Conservation (phyloP, 257 asterid genomes). For the Nemophila menziesii region DNA sequence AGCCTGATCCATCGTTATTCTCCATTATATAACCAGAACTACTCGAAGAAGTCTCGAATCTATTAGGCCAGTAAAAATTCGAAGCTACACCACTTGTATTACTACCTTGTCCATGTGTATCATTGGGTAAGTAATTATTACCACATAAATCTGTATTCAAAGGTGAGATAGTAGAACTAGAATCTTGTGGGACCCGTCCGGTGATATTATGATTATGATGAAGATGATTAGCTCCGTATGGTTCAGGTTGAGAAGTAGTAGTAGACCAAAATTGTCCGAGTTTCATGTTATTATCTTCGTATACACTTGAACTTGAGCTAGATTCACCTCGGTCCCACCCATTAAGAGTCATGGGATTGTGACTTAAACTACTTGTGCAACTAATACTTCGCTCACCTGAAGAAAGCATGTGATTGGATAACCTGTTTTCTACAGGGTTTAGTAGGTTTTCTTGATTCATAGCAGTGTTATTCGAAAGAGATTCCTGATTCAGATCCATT, state of each 20-base stretch:
- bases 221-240: constrained; percentile 17
- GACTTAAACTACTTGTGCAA: constrained; percentile 19
- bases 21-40: constrained; percentile 29
- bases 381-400: constrained; percentile 23
- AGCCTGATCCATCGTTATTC: constrained; percentile 31
- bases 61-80: constrained; percentile 21
- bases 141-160: constrained; percentile 20
- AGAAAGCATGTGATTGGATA: constrained; percentile 34
- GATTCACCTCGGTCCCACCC: constrained; percentile 74
- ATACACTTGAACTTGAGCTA: constrained; percentile 44
- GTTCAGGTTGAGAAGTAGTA: constrained; percentile 41
- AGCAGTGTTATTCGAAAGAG: constrained; percentile 34
- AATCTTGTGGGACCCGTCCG: constrained; percentile 20
- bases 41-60: constrained; percentile 30
- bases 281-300: constrained; percentile 23
- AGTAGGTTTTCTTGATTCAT: constrained; percentile 38
- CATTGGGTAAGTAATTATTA: constrained; percentile 18
- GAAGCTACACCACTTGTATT: constrained; percentile 24
- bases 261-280: constrained; percentile 46
- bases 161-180: constrained; percentile 18
- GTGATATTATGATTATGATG: constrained; percentile 12
- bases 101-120: constrained; percentile 14
- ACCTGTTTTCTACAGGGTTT: constrained; percentile 51
- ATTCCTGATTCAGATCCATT: constrained; percentile 66
- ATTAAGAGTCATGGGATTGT: constrained; percentile 22